Conservation (phyloP, 1,139 yeast genomes). For the Candida tetrigidarum region DNA sequence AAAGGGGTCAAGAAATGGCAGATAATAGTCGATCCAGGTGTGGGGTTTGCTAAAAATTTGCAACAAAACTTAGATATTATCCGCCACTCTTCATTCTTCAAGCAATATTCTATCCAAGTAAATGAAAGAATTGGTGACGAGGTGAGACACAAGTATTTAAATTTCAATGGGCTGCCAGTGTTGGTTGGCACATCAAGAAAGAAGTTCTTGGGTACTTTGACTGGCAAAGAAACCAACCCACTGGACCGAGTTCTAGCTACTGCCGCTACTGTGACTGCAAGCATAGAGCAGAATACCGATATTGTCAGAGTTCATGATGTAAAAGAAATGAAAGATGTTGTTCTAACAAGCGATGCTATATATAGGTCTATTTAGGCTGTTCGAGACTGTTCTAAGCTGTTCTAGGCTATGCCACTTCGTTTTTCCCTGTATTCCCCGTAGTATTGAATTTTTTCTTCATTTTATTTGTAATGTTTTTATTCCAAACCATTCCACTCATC, state of each 20-base stretch:
- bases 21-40: conserved; percentile 88
- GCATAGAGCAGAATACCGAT: conserved; percentile 75
- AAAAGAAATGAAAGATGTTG: conserved; percentile 63
- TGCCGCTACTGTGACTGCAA: conserved; percentile 73
- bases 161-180: conserved; percentile 62
- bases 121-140: conserved; percentile 26
- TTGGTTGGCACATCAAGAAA: conserved; percentile 89
- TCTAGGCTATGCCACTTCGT: no score
- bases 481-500: conserved; percentile 62
- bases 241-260: conserved; percentile 74
- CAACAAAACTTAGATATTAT: conserved; percentile 71
- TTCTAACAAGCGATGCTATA: conserved; percentile 76
- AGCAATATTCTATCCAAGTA: conserved; percentile 47
- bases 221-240: conserved; percentile 49
- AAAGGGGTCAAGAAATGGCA: conserved; percentile 89
- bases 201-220: conserved; percentile 77
- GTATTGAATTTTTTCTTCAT: conserved; percentile 45
- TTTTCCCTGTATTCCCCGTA: conserved; percentile 15
- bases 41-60: conserved; percentile 86
- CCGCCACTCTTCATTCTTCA: conserved; percentile 58
- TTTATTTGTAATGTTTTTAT: conserved; percentile 53
- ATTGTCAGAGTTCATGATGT: conserved; percentile 92
- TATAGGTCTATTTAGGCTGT: conserved; percentile 33
- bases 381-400: no score
- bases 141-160: conserved; percentile 32